Evolutionary conservation across 805 yeast genomes (phyloP).

Genomic region (Monosporozyma aquatica): DNA sequence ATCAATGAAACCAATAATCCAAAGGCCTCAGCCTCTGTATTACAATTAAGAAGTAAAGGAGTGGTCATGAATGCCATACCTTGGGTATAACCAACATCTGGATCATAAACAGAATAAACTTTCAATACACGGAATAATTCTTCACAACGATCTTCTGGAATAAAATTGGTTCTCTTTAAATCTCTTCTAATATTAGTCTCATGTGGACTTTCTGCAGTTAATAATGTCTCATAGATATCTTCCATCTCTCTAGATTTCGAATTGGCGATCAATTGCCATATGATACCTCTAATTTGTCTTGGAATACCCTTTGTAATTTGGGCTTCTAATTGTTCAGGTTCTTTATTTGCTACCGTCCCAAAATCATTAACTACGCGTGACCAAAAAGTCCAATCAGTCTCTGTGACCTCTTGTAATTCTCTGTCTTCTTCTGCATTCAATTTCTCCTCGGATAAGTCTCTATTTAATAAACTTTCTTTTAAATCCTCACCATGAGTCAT

Average conservation of each 20-base stretch:
- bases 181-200: slow-evolving; percentile 76
- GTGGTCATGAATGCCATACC: slow-evolving; percentile 93
- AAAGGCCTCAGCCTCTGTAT: slow-evolving; percentile 70
- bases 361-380: slow-evolving; percentile 71
- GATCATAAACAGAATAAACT: slow-evolving; percentile 77
- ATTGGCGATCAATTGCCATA: slow-evolving; percentile 84
- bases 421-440: slow-evolving; percentile 13
- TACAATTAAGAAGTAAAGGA: slow-evolving; percentile 69
- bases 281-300: slow-evolving; percentile 70
- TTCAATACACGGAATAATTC: slow-evolving; percentile 68
- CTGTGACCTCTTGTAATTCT: slow-evolving; percentile 32
- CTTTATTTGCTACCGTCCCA: slow-evolving; percentile 50
- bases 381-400: slow-evolving; percentile 83
- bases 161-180: slow-evolving; percentile 75
- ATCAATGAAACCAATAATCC: slow-evolving; percentile 70
- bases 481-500: slow-evolving; percentile 14
- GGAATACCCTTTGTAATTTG: slow-evolving; percentile 77
- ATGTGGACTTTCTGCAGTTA: slow-evolving; percentile 52
- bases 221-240: slow-evolving; percentile 28
- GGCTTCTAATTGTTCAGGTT: slow-evolving; percentile 48
- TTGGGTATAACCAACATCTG: slow-evolving; percentile 95
- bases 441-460: slow-evolving; percentile 4
- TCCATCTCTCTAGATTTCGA: slow-evolving; percentile 53
- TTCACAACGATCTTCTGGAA: slow-evolving; percentile 49
- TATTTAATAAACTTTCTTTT: slow-evolving; percentile 5